phyloP scores from a whole-genome alignment of 1,284 basidiomycete species.

The Sanguinoderma infundibulare region DNA sequence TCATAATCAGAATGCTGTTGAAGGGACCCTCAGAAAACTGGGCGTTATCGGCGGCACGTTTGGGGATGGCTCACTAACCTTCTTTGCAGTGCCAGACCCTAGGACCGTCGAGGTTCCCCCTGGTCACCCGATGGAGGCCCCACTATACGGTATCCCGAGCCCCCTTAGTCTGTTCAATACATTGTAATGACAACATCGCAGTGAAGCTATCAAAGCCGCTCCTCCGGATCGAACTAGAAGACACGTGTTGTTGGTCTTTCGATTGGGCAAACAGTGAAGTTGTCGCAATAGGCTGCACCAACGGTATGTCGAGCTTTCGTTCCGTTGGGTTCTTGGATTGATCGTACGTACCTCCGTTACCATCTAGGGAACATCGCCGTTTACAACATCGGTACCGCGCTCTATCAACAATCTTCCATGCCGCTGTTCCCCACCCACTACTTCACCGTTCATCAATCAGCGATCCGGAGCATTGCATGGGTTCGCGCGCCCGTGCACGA shows the following conservation, averaged over 20 bases:
- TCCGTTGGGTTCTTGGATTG: too few relatives aligned
- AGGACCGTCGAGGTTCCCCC: slow-evolving; percentile 41
- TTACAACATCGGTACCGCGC: slow-evolving; percentile 66
- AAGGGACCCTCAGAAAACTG: slow-evolving; percentile 54
- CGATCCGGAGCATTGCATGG: slow-evolving; percentile 76
- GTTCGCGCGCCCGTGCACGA: slow-evolving; percentile 64
- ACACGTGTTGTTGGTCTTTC: slow-evolving; percentile 72
- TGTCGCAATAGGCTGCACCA: slow-evolving; percentile 80
- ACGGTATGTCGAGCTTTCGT: slow-evolving; percentile 61
- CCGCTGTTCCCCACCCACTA: slow-evolving; percentile 70
- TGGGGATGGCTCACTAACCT: slow-evolving; percentile 78
- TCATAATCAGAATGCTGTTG: not conserved
- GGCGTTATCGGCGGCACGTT: slow-evolving; percentile 85
- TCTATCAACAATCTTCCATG: slow-evolving; percentile 35
- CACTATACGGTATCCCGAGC: slow-evolving; percentile 29
- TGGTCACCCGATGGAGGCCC: slow-evolving; percentile 28
- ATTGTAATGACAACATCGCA: slow-evolving; percentile 32
- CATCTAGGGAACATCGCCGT: slow-evolving; percentile 71
- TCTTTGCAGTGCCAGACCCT: slow-evolving; percentile 82
- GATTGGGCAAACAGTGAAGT: slow-evolving; percentile 88
- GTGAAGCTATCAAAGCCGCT: slow-evolving; percentile 68
- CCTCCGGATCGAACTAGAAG: slow-evolving; percentile 72
- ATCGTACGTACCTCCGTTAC: not conserved
- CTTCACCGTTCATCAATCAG: slow-evolving; percentile 75
- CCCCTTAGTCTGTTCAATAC: not conserved